A percentile compares a stretch with the other conserved stretches of the same genome.
These are phyloP conservation scores for Macrotyloma uniflorum DNA, from an alignment of 306 rosid species.

Conservation along the genomic window DNA sequence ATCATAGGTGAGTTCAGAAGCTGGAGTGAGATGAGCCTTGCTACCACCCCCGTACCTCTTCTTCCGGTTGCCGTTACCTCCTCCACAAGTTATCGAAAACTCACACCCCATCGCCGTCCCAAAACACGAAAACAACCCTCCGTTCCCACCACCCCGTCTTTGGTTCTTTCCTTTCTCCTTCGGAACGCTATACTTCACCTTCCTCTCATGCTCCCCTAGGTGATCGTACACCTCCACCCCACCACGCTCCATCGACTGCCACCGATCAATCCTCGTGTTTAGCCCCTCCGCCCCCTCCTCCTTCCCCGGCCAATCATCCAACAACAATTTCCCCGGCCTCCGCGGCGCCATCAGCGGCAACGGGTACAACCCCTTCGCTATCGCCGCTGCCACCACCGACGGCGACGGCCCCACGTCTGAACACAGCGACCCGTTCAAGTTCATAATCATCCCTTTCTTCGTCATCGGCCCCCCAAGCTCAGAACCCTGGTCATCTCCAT, in stretches of 20 bases:
- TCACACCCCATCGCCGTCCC: conserved; percentile 70
- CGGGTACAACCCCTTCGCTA: conserved; percentile 67
- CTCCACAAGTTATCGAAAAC: conserved; percentile 72
- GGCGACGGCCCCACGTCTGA: conserved; percentile 84
- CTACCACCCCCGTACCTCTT: conserved; percentile 33
- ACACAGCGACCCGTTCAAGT: conserved; percentile 55
- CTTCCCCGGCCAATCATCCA: conserved; percentile 57
- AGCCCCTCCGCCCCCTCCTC: conserved; percentile 54
- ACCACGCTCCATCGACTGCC: conserved; percentile 50
- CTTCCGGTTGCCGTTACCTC: conserved; percentile 48
- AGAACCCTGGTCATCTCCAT: not conserved
- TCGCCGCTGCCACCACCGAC: conserved; percentile 76
- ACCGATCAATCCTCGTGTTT: conserved; percentile 64
- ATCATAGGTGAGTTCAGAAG: conserved; percentile 58
- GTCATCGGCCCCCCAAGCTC: conserved; percentile 32
- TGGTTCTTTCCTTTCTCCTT: conserved; percentile 5
- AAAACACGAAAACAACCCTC: conserved; percentile 76
- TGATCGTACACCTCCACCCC: conserved; percentile 50
- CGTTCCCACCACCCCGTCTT: not conserved
- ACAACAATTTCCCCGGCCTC: conserved; percentile 36
- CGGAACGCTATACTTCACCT: not conserved
- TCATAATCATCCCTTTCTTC: conserved; percentile 15
- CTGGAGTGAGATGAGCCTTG: conserved; percentile 32
- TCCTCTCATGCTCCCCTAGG: not conserved
- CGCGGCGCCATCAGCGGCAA: conserved; percentile 24